phyloP scores from a whole-genome alignment of 768 basidiomycete genomes.

The Symmetrospora coprosmae region DNA sequence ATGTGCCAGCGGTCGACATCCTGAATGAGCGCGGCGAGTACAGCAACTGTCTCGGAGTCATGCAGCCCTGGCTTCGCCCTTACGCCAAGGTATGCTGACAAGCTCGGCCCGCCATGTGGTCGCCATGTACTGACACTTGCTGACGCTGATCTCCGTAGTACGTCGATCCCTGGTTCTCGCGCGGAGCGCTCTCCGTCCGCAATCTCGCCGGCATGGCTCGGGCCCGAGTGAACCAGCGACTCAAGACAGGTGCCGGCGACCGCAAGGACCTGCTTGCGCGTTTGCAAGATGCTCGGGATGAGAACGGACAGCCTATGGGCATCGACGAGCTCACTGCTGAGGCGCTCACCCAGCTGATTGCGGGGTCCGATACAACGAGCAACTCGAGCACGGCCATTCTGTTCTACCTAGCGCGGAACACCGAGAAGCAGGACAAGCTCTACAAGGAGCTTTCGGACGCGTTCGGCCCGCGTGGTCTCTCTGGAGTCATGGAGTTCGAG shows the following conservation, averaged over 20 bases:
- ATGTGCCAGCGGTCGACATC: slow-evolving; percentile 58
- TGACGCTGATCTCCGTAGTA: not conserved
- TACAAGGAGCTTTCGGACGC: slow-evolving; percentile 59
- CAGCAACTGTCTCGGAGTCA: slow-evolving; percentile 65
- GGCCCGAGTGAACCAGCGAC: slow-evolving; percentile 51
- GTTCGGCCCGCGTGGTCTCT: slow-evolving; percentile 33
- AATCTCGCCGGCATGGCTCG: slow-evolving; percentile 52
- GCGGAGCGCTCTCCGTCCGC: slow-evolving; percentile 42
- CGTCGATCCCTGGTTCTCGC: slow-evolving; percentile 54
- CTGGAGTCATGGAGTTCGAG: slow-evolving; percentile 46
- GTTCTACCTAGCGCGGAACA: slow-evolving; percentile 63
- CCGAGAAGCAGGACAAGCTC: slow-evolving; percentile 51
- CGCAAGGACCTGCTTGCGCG: slow-evolving; percentile 68
- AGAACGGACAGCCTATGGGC: slow-evolving; percentile 63
- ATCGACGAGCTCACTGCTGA: slow-evolving; percentile 75
- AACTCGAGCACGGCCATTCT: slow-evolving; percentile 85
- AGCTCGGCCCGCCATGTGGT: not conserved
- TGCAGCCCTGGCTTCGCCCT: slow-evolving; percentile 52
- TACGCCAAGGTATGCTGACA: slow-evolving; percentile 25
- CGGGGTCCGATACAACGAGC: slow-evolving; percentile 77
- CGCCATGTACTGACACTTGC: not conserved
- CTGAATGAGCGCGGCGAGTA: slow-evolving; percentile 78
- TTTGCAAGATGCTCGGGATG: slow-evolving; percentile 62
- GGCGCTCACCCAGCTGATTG: slow-evolving; percentile 33
- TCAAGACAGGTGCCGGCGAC: slow-evolving; percentile 49